A percentile compares a stretch with the other conserved stretches of the same genome.
Conservation (phyloP, 495 filamentous ascomycete species). For the Oidiodendron maius region DNA sequence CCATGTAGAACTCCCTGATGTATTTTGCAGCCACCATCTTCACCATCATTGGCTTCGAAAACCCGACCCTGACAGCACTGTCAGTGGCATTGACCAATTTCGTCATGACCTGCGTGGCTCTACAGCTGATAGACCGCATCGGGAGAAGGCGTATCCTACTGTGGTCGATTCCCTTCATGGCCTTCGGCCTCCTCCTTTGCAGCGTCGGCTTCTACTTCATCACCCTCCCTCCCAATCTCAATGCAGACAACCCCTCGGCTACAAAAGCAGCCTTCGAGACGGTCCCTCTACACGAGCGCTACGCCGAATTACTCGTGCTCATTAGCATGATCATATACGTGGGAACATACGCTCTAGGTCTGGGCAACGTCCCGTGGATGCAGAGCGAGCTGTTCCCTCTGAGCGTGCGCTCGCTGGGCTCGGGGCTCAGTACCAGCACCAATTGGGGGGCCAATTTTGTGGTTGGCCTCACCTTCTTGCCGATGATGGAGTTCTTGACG, state of each 20-base stretch:
- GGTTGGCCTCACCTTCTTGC: slow-evolving; percentile 81
- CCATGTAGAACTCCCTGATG: slow-evolving; percentile 74
- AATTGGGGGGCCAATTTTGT: slow-evolving; percentile 89
- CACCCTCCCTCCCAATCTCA: slow-evolving; percentile 30
- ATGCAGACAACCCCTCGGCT: slow-evolving; percentile 21
- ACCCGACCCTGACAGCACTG: slow-evolving; percentile 75
- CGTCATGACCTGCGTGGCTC: slow-evolving; percentile 68
- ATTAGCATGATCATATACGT: slow-evolving; percentile 76
- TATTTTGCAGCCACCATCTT: slow-evolving; percentile 95
- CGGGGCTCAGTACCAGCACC: slow-evolving; percentile 74
- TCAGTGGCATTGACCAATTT: slow-evolving; percentile 83
- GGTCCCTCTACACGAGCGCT: slow-evolving; percentile 27
- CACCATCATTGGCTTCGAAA: slow-evolving; percentile 67
- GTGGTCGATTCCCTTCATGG: slow-evolving; percentile 81
- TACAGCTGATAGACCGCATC: slow-evolving; percentile 71
- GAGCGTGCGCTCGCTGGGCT: slow-evolving; percentile 74
- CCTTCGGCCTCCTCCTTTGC: slow-evolving; percentile 59
- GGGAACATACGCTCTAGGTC: slow-evolving; percentile 76
- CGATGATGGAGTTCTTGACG: slow-evolving; percentile 72
- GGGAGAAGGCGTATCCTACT: slow-evolving; percentile 79
- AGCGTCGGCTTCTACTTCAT: slow-evolving; percentile 62
- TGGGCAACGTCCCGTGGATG: slow-evolving; percentile 92
- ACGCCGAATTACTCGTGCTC: slow-evolving; percentile 43
- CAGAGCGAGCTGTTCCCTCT: slow-evolving; percentile 87
- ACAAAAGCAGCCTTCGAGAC: slow-evolving; percentile 31